Conservation (phyloP, 1,139 yeast genomes). For the Suhomyces coccinellae region DNA sequence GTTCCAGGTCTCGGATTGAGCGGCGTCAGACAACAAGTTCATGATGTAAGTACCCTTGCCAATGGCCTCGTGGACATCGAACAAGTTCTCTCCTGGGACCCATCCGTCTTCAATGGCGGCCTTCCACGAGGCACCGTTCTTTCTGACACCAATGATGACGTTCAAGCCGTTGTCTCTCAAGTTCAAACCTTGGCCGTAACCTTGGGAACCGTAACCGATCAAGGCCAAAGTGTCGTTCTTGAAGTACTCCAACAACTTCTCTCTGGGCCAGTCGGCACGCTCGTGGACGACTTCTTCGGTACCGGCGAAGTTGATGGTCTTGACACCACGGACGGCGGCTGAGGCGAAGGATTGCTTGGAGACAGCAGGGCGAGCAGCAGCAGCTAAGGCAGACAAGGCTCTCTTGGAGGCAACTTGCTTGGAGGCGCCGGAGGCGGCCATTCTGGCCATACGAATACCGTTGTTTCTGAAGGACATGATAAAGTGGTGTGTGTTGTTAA, state of each 20-base stretch:
- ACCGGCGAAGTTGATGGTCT: conserved; percentile 97
- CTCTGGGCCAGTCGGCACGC: conserved; percentile 99
- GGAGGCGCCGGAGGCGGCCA: conserved; percentile 53
- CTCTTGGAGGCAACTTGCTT: conserved; percentile 60
- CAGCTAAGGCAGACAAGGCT: conserved; percentile 63
- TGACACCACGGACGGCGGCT: conserved; percentile 74
- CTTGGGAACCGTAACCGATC: conserved; percentile 99
- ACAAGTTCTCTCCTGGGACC: conserved; percentile 99
- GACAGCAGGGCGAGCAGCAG: conserved; percentile 49
- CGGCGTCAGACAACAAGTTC: conserved; percentile 99
- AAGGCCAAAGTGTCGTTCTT: conserved; percentile 96
- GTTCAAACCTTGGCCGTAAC: conserved; percentile 99
- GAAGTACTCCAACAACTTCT: conserved; percentile 93
- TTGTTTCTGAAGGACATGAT: conserved; percentile 64
- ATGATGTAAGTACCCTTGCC: conserved; percentile 87
- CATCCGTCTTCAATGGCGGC: conserved; percentile 99
- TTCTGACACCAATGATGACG: conserved; percentile 97
- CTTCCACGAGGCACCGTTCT: conserved; percentile 99
- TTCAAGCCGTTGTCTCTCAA: conserved; percentile 98
- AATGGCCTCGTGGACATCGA: conserved; percentile 92
- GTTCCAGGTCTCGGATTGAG: conserved; percentile 98
- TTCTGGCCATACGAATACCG: conserved; percentile 61
- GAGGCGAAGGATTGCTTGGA: conserved; percentile 37
- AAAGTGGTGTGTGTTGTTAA: conserved; percentile 6
- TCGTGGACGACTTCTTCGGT: conserved; percentile 94